Evolutionary conservation across 176 grass and related monocot genomes (phyloP).

Genomic region (Microstegium vimineum): DNA sequence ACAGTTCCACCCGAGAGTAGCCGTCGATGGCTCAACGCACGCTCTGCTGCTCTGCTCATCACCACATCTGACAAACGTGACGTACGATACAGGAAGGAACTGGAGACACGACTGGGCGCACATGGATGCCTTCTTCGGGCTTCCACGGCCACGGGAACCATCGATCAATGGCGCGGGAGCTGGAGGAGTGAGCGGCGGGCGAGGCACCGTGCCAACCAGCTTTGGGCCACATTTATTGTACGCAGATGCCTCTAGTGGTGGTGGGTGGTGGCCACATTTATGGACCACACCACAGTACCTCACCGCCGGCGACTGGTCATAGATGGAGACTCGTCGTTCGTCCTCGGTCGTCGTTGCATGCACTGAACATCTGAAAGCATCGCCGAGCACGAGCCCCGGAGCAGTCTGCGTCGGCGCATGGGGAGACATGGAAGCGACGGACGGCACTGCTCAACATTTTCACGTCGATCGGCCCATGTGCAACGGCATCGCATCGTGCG

Average conservation of each 20-base stretch:
- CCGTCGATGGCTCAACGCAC: neutral
- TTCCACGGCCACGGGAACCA: neutral
- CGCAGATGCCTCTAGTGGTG: neutral
- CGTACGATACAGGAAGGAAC: neutral
- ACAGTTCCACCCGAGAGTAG: too few species aligned
- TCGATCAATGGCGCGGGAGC: neutral
- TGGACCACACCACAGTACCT: neutral
- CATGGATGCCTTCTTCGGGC: constrained; percentile 8
- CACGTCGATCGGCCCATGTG: too few species aligned
- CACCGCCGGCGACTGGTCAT: neutral
- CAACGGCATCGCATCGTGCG: too few species aligned
- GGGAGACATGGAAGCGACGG: too few species aligned
- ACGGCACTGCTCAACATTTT: too few species aligned
- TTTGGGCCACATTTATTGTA: constrained; percentile 8
- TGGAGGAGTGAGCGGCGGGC: neutral
- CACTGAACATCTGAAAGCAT: too few species aligned
- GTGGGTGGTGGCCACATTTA: neutral
- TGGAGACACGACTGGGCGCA: neutral
- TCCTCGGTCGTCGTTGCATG: too few species aligned
- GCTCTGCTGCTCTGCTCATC: neutral
- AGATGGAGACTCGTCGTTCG: neutral
- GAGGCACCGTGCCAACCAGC: constrained; percentile 2
- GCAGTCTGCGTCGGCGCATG: neutral
- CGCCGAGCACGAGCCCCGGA: neutral
- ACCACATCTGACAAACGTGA: neutral